Evolutionary conservation across 164 flowering plant species (phyloP), one percentile per base, ranked within the genome.

Genomic region (Euptelea pleiosperma): DNA sequence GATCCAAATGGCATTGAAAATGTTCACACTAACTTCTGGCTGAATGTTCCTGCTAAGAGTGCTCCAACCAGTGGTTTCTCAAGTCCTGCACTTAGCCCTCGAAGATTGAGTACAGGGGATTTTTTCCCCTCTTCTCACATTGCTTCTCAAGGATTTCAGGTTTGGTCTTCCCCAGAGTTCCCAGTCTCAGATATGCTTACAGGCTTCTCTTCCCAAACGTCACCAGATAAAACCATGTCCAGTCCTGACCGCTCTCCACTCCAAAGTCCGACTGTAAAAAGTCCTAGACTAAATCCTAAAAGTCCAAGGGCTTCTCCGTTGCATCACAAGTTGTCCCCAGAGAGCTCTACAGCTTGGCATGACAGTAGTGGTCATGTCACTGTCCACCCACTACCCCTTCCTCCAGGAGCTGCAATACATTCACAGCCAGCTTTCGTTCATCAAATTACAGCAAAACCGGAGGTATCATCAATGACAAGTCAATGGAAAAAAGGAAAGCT

Each of bases 401-500:
- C 98, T 71, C 98, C 98, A 28, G 72, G 71, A 42, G 80, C 83
- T 45, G 44, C 77, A 25, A 9, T 56, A 30, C 61, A 80, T 52
- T 45, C 79, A 37, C 73, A 43, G 3, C 43, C 79, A 39, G 7
- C 66, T 68, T 67, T 75, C 15, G 37, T 57, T 64, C 74, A 75
- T 54, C 84, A 70, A 59, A 54, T 53, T 47, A 45, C 60, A 30
- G 22, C 60, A 21, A 82, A 69, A 64, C 63, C 77, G 15, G 86
- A 83, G 52, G 9, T 64, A 8, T 48, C 63, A 61, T 73, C 81
- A n/a, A 64, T 72, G 66, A 71, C 69, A 19, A 52, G 67, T 48
- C 81, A 79, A 46, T 92, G 98, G 98, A 78, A 80, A 47, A 92
- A 92, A 58, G 96, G 95, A 57, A 87, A 87, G 81, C 93, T 83